These are phyloP conservation scores for Yarrowia sp. DNA, from an alignment of 805 yeast genomes.

Conservation along the genomic window DNA sequence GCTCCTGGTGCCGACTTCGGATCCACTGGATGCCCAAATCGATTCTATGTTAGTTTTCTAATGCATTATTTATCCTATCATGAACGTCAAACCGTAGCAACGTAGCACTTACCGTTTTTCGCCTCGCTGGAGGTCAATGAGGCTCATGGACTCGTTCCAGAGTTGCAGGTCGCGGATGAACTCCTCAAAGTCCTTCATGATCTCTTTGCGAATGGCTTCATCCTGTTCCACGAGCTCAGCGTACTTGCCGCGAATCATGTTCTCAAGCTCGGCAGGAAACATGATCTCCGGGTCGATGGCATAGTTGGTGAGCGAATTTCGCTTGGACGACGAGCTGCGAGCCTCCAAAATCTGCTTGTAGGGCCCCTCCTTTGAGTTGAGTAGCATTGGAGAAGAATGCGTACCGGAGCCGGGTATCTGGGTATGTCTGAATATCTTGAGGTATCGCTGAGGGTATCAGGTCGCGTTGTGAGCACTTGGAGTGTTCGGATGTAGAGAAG, in stretches of 20 bases:
- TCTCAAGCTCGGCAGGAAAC: constrained; percentile 9
- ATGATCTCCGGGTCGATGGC: constrained; percentile 14
- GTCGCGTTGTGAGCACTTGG: too few species aligned
- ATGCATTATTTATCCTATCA: constrained; percentile 19
- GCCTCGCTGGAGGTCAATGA: constrained; percentile 7
- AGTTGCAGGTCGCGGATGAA: constrained; percentile 5
- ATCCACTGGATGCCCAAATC: constrained; percentile 15
- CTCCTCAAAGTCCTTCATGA: constrained; percentile 13
- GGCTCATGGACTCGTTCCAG: constrained; percentile 21
- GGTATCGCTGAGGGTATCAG: neutral
- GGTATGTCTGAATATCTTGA: neutral
- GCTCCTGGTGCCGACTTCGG: constrained; percentile 20
- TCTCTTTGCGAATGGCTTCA: constrained; percentile 10
- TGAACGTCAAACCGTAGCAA: too few species aligned
- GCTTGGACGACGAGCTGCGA: neutral
- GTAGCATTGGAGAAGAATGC: neutral
- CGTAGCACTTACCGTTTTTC: constrained; percentile 6
- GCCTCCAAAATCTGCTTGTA: constrained; percentile 20
- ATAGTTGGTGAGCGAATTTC: constrained; percentile 5
- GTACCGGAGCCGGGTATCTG: neutral
- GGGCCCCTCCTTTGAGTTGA: constrained; percentile 8
- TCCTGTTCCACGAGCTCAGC: constrained; percentile 12
- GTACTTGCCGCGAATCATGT: constrained; percentile 21
- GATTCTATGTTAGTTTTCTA: constrained; percentile 10
- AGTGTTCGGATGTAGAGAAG: neutral